Conservation (phyloP, 2,329 filamentous ascomycete genomes). For the Hirsutella minnesotensis region DNA sequence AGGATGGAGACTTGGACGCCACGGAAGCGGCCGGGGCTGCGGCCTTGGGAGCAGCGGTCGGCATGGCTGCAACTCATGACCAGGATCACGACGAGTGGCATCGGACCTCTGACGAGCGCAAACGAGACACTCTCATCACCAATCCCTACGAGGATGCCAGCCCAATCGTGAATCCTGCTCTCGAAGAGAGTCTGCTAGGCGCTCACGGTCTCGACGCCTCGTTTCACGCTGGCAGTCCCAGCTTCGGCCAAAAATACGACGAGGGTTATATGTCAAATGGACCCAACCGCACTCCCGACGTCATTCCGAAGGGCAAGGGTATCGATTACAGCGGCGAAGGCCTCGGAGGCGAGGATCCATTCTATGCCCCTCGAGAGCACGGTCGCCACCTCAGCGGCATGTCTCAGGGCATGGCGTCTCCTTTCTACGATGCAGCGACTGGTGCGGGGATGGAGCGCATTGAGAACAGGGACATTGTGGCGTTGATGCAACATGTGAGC, state of each 20-base stretch:
- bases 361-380: slow-evolving; percentile 46
- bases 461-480: slow-evolving; percentile 91
- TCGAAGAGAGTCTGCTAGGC: slow-evolving; percentile 37
- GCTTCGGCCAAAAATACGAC: slow-evolving; percentile 52
- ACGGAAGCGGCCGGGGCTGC: slow-evolving; percentile 43
- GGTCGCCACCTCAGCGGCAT: slow-evolving; percentile 69
- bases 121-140: slow-evolving; percentile 53
- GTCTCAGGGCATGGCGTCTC: slow-evolving; percentile 82
- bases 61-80: slow-evolving; percentile 33
- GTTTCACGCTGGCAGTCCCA: slow-evolving; percentile 43
- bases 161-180: slow-evolving; percentile 44
- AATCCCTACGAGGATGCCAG: slow-evolving; percentile 57
- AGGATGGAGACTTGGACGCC: slow-evolving; percentile 25
- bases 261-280: slow-evolving; percentile 85
- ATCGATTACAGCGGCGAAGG: slow-evolving; percentile 35
- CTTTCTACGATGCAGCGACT: slow-evolving; percentile 80
- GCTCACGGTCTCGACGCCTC: slow-evolving; percentile 26
- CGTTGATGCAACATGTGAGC: slow-evolving; percentile 87
- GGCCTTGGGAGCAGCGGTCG: slow-evolving; percentile 38
- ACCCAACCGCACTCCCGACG: slow-evolving; percentile 42
- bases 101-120: slow-evolving; percentile 48
- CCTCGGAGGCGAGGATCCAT: slow-evolving; percentile 50
- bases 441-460: slow-evolving; percentile 84
- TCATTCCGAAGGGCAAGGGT: slow-evolving; percentile 43
- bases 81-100: slow-evolving; percentile 54